phyloP scores from a whole-genome alignment of 495 filamentous ascomycete genomes.

The Xylaria telfairii region DNA sequence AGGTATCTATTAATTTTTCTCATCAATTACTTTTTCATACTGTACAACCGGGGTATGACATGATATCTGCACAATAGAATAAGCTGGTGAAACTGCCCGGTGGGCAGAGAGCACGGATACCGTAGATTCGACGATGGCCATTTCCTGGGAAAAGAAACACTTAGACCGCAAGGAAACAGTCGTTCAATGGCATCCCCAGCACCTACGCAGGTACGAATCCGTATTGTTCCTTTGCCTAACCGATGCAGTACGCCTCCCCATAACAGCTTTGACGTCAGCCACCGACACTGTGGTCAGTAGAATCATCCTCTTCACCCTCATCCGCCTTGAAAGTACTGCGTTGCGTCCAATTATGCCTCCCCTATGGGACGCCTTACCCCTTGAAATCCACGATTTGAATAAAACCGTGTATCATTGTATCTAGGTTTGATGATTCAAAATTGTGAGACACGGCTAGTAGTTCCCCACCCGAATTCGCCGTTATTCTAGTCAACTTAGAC shows the following conservation, averaged over 20 bases:
- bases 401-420: not conserved
- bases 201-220: not conserved
- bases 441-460: not conserved
- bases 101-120: not conserved
- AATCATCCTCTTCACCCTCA: not conserved
- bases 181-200: constrained; percentile 1
- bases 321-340: not conserved
- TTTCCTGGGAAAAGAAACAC: constrained; percentile 1
- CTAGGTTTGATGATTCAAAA: not conserved
- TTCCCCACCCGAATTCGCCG: not conserved
- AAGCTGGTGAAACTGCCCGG: not conserved
- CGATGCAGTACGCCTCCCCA: constrained; percentile 15
- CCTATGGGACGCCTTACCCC: constrained; percentile 5
- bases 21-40: constrained; percentile 6
- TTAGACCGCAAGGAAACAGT: not conserved
- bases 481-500: not conserved
- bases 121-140: not conserved
- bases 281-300: not conserved
- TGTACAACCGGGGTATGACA: constrained; percentile 17
- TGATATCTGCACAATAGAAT: constrained; percentile 12
- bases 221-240: not conserved
- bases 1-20: constrained; percentile 19
- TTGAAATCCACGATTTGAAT: constrained; percentile 1
- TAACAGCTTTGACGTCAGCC: not conserved
- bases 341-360: not conserved